Evolutionary conservation across 2,329 filamentous ascomycete genomes (phyloP).

Genomic region (Gremmenia infestans): DNA sequence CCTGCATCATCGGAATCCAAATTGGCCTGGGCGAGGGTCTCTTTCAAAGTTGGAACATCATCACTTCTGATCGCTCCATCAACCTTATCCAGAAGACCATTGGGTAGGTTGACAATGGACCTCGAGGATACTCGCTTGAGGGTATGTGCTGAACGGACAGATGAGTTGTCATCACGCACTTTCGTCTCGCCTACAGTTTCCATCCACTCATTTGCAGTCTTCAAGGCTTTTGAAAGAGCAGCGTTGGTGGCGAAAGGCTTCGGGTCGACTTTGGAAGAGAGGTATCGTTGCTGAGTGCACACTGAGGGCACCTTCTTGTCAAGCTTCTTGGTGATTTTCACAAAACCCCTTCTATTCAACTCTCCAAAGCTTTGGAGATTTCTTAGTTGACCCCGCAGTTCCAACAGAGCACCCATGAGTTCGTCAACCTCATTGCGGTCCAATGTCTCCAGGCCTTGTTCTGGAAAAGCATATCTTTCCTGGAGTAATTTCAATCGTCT

Average conservation of each 20-base stretch:
- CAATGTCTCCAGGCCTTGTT: constrained; percentile 64
- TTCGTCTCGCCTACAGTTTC: constrained; percentile 75
- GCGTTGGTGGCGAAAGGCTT: constrained; percentile 79
- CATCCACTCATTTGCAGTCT: constrained; percentile 84
- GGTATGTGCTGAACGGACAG: constrained; percentile 63
- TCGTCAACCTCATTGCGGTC: constrained; percentile 90
- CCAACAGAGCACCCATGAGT: constrained; percentile 81
- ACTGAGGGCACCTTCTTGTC: constrained; percentile 86
- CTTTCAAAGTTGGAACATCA: constrained; percentile 51
- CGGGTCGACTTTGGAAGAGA: constrained; percentile 85
- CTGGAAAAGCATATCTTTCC: constrained; percentile 75
- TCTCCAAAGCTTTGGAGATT: constrained; percentile 98
- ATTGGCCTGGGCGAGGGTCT: constrained; percentile 54
- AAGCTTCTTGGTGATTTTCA: constrained; percentile 98
- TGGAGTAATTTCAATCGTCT: constrained; percentile 81
- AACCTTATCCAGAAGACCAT: constrained; percentile 62
- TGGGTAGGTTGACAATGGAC: constrained; percentile 66
- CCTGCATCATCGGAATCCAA: constrained; percentile 47
- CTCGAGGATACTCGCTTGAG: constrained; percentile 73
- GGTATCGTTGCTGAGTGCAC: constrained; percentile 76
- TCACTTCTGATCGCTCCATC: constrained; percentile 69
- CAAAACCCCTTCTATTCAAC: constrained; percentile 89
- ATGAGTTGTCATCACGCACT: constrained; percentile 68
- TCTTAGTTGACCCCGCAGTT: constrained; percentile 78
- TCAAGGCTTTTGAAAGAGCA: constrained; percentile 52